A percentile compares a stretch with the other conserved stretches of the same genome.
phyloP scores from a whole-genome alignment of 139 green algal genomes.

The Spirogloea muscicola region DNA sequence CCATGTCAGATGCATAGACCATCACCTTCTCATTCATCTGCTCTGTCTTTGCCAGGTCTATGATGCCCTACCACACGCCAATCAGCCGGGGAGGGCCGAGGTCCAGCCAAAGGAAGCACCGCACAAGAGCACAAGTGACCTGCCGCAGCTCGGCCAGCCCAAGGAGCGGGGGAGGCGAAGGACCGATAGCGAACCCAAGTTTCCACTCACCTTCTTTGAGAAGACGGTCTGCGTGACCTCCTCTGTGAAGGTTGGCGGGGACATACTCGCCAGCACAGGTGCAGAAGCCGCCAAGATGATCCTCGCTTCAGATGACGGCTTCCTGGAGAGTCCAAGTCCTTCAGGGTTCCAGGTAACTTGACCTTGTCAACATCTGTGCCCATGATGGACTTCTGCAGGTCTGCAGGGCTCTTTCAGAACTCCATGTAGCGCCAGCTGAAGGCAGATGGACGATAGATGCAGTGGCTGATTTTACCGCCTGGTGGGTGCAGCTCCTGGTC shows the following conservation, averaged over 20 bases:
- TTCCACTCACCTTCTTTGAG: constrained; percentile 54
- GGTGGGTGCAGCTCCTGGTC: constrained; percentile 25
- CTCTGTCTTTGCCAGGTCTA: background rate
- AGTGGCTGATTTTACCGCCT: background rate
- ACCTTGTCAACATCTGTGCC: background rate
- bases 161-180: background rate
- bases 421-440: background rate
- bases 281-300: constrained; percentile 18
- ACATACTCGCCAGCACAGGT: constrained; percentile 27
- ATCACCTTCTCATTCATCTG: too few relatives aligned
- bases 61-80: background rate
- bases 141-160: background rate
- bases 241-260: constrained; percentile 39
- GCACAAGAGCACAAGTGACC: background rate
- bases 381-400: background rate
- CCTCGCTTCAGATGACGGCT: constrained; percentile 42
- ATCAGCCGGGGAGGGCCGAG: background rate
- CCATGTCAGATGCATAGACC: too few relatives aligned
- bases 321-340: constrained; percentile 33
- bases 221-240: constrained; percentile 31
- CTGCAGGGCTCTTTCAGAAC: background rate
- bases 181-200: constrained; percentile 8
- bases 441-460: background rate
- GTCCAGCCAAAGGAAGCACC: background rate
- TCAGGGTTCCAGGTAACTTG: constrained; percentile 26